Percentiles rank a stretch among this genome's conserved stretches.
phyloP scores from a whole-genome alignment of 2,329 filamentous ascomycete species.

The Cordyceps tenuipes region DNA sequence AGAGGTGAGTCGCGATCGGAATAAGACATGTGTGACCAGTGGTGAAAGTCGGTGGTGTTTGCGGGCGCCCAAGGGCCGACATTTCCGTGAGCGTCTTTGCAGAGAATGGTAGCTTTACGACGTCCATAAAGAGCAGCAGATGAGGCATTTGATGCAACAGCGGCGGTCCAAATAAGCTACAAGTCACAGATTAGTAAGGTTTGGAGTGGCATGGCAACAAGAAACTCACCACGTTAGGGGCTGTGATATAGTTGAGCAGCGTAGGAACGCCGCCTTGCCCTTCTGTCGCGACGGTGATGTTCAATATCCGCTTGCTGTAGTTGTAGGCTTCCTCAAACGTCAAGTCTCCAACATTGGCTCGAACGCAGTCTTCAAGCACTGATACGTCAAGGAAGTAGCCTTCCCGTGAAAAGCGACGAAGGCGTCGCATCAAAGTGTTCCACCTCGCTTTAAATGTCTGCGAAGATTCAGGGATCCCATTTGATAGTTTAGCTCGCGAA shows the following conservation, averaged over 20 bases:
- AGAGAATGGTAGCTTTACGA: slow-evolving; percentile 58
- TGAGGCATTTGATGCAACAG: slow-evolving; percentile 65
- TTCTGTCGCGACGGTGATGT: slow-evolving; percentile 80
- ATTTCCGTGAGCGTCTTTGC: slow-evolving; percentile 65
- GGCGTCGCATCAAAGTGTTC: slow-evolving; percentile 56
- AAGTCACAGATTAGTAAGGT: background rate
- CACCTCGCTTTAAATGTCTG: slow-evolving; percentile 35
- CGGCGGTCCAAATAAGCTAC: slow-evolving; percentile 71
- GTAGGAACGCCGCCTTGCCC: slow-evolving; percentile 70
- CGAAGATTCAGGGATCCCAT: slow-evolving; percentile 24
- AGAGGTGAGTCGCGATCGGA: slow-evolving; percentile 58
- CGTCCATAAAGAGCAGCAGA: slow-evolving; percentile 57
- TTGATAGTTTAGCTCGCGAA: slow-evolving; percentile 23
- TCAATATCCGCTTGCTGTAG: slow-evolving; percentile 76
- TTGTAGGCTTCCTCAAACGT: slow-evolving; percentile 92
- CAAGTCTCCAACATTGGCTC: slow-evolving; percentile 76
- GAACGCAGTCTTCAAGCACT: slow-evolving; percentile 75
- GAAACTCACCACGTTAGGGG: slow-evolving; percentile 74
- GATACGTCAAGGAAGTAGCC: slow-evolving; percentile 79
- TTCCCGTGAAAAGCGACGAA: slow-evolving; percentile 61
- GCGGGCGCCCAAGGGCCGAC: slow-evolving; percentile 67
- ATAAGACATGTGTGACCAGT: slow-evolving; percentile 59
- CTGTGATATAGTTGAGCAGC: slow-evolving; percentile 84
- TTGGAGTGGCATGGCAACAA: background rate
- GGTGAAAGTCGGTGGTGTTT: slow-evolving; percentile 54